Base-by-base conservation (phyloP, 2,329 filamentous ascomycete genomes). In the Byssoonygena ceratinophila region DNA sequence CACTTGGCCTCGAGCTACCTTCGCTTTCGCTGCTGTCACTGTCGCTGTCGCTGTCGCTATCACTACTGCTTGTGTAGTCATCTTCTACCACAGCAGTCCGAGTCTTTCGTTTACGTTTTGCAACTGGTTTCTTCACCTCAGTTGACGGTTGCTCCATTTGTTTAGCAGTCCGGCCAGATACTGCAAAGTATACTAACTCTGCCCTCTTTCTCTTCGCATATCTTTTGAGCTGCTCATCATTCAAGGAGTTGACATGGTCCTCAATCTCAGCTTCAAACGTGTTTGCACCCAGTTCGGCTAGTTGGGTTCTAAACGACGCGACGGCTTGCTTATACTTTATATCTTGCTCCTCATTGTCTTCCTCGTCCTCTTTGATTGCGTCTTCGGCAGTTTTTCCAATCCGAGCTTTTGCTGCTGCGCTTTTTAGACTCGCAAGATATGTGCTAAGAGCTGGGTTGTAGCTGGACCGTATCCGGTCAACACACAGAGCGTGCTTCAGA, bases 361-460 rank as follows among this genome's bases (percentile, higher is more conserved):
- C 37, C 2, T 76, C 59, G 54, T 70, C 66, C 22, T 53, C 57
- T 50, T 66, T 64, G 49, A 82, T 75, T 46, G 83, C 69, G 48
- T 82, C 77, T 54, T 80, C 72, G 22, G 87, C 87, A 52, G 78
- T 74, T 60, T 87, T 76, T 36, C 76, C 75, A 56, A 95, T 70
- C 52, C 87, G 63, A 37, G 63, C 76, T 52, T 81, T 79, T 51
- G 87, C 81, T 4, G 82, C 82, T 56, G 79, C 80, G 34, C 89
- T 86, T 71, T 90, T 83, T 52, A 96, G 71, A 47, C 88, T 87
- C 54, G 78, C 74, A 58, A 96, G 80, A 70, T 96, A 97, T 48
- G 80, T 76, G 64, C 84, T 80, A 39, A 96, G 80, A 20, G 81
- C 75, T 44, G 78, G 71, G 54, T 87, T 82, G 68, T 91, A 80